Evolutionary conservation across 371 early-diverging fungal genomes (phyloP), one percentile per base, ranked within the genome.

Genomic region (Circinella umbellata): DNA sequence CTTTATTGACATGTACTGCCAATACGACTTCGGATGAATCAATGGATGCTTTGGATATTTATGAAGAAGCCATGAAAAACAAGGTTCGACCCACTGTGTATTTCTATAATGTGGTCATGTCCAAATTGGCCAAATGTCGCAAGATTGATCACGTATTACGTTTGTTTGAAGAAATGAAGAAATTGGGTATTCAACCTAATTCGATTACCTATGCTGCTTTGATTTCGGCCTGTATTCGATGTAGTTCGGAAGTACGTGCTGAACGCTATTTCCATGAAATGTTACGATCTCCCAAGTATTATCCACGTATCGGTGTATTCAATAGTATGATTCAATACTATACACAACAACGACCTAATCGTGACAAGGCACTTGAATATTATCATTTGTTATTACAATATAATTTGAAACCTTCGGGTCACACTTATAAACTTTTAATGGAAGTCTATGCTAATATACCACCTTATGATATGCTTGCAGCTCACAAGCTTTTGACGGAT

Each of bases 261-360:
- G 74, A 76, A 42, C 77, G 73, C 4, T 77, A 79, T 55, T 88
- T 88, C 66, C 74, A 79, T 48, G 86, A 88, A 54, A 86, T 88
- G 90, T 71, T 78, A 42, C 60, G 61, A 10, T 71, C 76, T 1
- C 82, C 83, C 34, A 76, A 71, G 59, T 85, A 84, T 68, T 78
- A 81, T 39, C 88, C 89, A 38, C 86, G 89, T 61, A 81, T 87
- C 61, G 89, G 86, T 59, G 85, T 82, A 7, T 89, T 79, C 69
- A 88, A 88, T 63, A 78, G 80, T 46, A 86, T 90, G 86, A 89
- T 90, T 42, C 90, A 90, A 65, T 90, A 84, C 61, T 88, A 90
- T 64, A 81, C 83, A 15, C 86, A 88, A 39, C 83, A 88, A 68
- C 74, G 80, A 61, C 85, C 78, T 17, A 78, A 90, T 60, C 87